These are phyloP conservation scores for Claviceps quebecensis DNA, from an alignment of 2,329 filamentous ascomycete species.

Conservation along the genomic window DNA sequence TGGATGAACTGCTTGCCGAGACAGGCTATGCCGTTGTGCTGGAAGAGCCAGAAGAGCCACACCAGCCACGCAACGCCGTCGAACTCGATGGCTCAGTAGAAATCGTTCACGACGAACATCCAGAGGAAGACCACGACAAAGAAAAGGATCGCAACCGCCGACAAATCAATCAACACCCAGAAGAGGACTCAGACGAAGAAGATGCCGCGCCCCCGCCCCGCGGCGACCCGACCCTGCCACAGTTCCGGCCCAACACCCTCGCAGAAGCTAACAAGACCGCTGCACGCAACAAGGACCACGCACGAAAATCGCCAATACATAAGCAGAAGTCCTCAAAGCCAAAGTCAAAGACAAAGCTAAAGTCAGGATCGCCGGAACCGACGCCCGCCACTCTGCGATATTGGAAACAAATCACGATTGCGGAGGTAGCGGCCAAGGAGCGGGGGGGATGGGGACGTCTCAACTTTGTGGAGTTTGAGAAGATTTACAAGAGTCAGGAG, in stretches of 20 bases:
- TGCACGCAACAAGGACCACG: not conserved
- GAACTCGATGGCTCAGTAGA: constrained; percentile 17
- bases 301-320: not conserved
- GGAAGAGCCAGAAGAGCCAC: constrained; percentile 9
- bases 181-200: constrained; percentile 11
- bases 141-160: not conserved
- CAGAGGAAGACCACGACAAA: constrained; percentile 3
- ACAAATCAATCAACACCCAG: not conserved
- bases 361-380: constrained; percentile 8
- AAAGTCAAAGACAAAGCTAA: no score
- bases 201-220: constrained; percentile 12
- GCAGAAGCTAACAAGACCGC: constrained; percentile 9
- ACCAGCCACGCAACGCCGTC: constrained; percentile 18
- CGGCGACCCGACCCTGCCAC: constrained; percentile 51
- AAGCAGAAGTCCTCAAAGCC: not conserved
- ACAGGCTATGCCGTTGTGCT: constrained; percentile 31
- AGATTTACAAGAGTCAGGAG: constrained; percentile 54
- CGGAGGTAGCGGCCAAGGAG: constrained; percentile 53
- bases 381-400: constrained; percentile 23
- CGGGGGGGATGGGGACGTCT: constrained; percentile 72
- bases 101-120: constrained; percentile 11
- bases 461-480: constrained; percentile 66
- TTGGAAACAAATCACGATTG: constrained; percentile 45
- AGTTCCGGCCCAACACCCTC: constrained; percentile 47
- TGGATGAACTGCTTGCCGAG: constrained; percentile 25